phyloP scores from a whole-genome alignment of 2,329 filamentous ascomycete species.

The Aspergillus cejpii region DNA sequence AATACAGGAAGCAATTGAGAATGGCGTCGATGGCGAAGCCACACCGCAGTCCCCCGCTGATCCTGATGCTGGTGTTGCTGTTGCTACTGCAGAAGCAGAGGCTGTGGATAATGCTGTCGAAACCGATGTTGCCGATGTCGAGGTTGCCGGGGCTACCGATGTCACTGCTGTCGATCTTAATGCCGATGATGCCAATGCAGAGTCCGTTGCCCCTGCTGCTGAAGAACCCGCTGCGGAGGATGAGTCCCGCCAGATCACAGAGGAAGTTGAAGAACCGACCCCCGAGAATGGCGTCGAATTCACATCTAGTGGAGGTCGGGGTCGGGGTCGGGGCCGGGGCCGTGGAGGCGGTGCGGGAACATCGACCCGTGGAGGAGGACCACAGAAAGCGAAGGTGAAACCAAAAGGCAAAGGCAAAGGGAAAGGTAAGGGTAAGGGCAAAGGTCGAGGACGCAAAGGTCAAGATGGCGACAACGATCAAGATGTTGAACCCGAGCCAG shows the following conservation, averaged over 20 bases:
- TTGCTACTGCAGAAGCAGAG: not conserved
- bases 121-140: conserved; percentile 2
- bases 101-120: conserved; percentile 7
- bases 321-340: conserved; percentile 30
- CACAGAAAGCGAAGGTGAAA: conserved; percentile 4
- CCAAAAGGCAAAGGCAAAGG: not conserved
- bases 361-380: conserved; percentile 13
- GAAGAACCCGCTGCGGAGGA: conserved; percentile 11
- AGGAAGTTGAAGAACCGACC: conserved; percentile 19
- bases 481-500: conserved; percentile 1
- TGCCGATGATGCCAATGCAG: not conserved
- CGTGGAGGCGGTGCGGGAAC: conserved; percentile 29
- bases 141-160: not conserved
- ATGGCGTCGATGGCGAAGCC: conserved; percentile 17
- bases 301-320: conserved; percentile 24
- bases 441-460: conserved; percentile 24
- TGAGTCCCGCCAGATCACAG: conserved; percentile 19
- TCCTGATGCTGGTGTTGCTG: conserved; percentile 2
- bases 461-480: conserved; percentile 1
- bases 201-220: not conserved
- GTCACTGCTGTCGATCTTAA: conserved; percentile 3
- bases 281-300: conserved; percentile 17
- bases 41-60: conserved; percentile 16
- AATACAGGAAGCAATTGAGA: conserved; percentile 10
- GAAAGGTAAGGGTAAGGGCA: not conserved